Base-by-base conservation (phyloP, 2,329 filamentous ascomycete species). In the Hypoxylon sp. region DNA sequence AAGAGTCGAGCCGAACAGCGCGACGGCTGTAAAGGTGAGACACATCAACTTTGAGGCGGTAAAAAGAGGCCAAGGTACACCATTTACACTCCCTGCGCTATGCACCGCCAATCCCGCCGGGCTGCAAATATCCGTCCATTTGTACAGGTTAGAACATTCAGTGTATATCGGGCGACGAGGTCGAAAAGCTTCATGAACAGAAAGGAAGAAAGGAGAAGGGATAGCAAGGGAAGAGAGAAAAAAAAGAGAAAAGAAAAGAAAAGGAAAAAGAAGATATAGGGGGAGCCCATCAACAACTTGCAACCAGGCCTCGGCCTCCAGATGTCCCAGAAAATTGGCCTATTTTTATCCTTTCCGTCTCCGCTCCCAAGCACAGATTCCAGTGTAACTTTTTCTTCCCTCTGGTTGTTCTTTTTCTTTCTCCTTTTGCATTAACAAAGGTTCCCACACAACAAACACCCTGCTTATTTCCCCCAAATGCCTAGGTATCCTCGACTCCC, bases 341-440 rank as follows among this genome's bases (percentile, higher is more conserved):
- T 18, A 56, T 68, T 75, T 78, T 78, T 76, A 67, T 75, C 72
- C 58, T 76, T 76, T 74, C 75, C 75, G 71, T 71, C 75, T 73
- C 63, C 69, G 70, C 70, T 69, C 31, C 15, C 31, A 35, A 35
- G 17, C 71, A 73, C 73, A 70, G 71, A 74, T 75, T 72, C 60
- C 63, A 66, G 62, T 66, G 54, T 56, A 65, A 64, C 53, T 52
- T 63, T 64, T 63, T 67, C 63, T 69, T n/a, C n/a, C n/a, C n/a
- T n/a, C n/a, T n/a, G n/a, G n/a, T n/a, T n/a, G n/a, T n/a, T n/a
- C n/a, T n/a, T n/a, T n/a, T n/a, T n/a, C 62, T 56, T n/a, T 35
- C 31, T 60, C 58, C 45, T 61, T 51, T 54, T 31, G 31, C 40
- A 47, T 55, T 41, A 60, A 62, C 33, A 56, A 58, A 59, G 35